Evolutionary conservation across 148 eudicot genomes (phyloP), one percentile per base, ranked within the genome.

Genomic region (Camellia granthamiana): DNA sequence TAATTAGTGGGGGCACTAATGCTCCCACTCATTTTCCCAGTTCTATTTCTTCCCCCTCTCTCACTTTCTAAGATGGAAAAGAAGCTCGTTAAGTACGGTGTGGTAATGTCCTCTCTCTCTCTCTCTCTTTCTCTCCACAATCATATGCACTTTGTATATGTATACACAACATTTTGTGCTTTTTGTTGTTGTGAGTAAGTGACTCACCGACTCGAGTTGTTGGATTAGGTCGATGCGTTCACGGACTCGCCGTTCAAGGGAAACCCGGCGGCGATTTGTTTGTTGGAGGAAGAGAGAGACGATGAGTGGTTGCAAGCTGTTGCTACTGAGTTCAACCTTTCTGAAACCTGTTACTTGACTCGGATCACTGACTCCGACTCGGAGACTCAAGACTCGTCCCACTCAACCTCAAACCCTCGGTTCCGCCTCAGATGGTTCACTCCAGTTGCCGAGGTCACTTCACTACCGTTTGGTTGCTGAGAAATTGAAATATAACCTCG

Each of bases 371-470:
- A 84, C 3, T 1, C 83, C n/a, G 84, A 73, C 4, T 76, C 73
- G 1, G 58, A 15, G 16, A 7, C 18, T 69, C 79, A 56, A 6
- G 63, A 82, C 49, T 82, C 88, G n/a, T 65, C 61, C 18, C 1
- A 42, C 4, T 1, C 59, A 13, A 9, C n/a, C 43, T 3, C 79
- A 0, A 44, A 7, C 74, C 88, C 96, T 69, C 79, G 92, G 84
- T 94, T 90, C 71, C 82, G 77, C 15, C 98, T 92, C 78, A 88
- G 94, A n/a, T 94, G 96, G 94, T 90, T 94, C 89, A 89, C 94
- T 78, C 94, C 98, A 66, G 83, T 87, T 61, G 84, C 83, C 47
- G 98, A 93, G 94, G 97, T 91, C 59, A 19, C 51, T 21, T 83
- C 38, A 30, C 38, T 30, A 30, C 3, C 52, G 51, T 69, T 69